phyloP scores from a whole-genome alignment of 2,329 filamentous ascomycete genomes.

The Mycogone perniciosa region DNA sequence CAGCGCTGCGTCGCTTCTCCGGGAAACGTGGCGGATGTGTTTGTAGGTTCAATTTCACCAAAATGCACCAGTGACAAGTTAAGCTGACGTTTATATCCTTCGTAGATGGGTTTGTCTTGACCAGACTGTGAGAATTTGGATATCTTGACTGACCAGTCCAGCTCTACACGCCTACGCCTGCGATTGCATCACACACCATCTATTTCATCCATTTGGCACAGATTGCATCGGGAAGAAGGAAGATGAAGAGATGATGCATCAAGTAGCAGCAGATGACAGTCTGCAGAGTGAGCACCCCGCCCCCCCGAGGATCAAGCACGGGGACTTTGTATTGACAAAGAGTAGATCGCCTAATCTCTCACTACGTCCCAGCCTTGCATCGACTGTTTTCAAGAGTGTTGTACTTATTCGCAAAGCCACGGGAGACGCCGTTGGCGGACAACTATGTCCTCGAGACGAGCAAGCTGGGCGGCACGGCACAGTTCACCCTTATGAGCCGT shows the following conservation, averaged over 20 bases:
- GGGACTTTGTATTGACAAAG: not conserved
- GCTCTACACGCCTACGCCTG: conserved; percentile 60
- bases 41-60: conserved; percentile 36
- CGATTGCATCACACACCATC: conserved; percentile 61
- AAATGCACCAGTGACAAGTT: not conserved
- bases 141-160: conserved; percentile 18
- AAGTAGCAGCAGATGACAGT: conserved; percentile 62
- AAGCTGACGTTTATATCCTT: conserved; percentile 10
- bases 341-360: conserved; percentile 51
- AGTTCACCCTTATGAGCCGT: conserved; percentile 53
- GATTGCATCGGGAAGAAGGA: conserved; percentile 48
- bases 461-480: conserved; percentile 37
- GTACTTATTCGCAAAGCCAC: conserved; percentile 44
- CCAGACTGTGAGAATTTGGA: not conserved
- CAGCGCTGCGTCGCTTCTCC: conserved; percentile 42
- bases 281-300: conserved; percentile 48
- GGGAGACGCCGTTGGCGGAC: conserved; percentile 53
- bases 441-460: conserved; percentile 50
- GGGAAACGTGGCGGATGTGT: conserved; percentile 50
- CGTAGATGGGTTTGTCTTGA: conserved; percentile 25
- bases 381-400: conserved; percentile 40
- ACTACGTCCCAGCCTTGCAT: conserved; percentile 50
- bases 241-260: conserved; percentile 62
- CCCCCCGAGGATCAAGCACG: not conserved
- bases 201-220: conserved; percentile 62